Conservation (phyloP, 2,329 filamentous ascomycete genomes). For the Pezicula rhizophila region DNA sequence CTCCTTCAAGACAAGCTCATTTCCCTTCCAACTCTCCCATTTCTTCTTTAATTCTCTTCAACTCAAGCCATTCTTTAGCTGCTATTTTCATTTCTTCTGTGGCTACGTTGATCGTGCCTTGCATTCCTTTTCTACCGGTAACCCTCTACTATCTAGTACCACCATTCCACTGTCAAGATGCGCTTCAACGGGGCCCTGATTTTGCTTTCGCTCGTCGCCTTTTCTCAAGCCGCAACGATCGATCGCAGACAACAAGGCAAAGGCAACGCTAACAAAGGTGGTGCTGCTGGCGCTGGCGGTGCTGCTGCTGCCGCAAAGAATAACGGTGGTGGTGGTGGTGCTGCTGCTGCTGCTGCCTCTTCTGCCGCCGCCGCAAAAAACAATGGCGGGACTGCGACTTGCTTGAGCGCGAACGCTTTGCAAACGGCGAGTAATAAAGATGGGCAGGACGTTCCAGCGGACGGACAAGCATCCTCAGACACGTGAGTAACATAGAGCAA, state of each 20-base stretch:
- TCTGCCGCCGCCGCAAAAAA: constrained; percentile 15
- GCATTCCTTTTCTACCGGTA: no score
- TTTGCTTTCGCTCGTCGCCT: no score
- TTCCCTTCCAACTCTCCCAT: not conserved
- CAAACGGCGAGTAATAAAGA: constrained; percentile 27
- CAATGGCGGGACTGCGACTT: constrained; percentile 25
- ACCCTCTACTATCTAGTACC: no score
- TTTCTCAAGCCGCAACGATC: no score
- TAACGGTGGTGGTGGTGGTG: no score
- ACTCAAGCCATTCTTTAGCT: not conserved
- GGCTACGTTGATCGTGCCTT: not conserved
- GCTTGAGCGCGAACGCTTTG: constrained; percentile 29
- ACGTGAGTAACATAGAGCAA: constrained; percentile 21
- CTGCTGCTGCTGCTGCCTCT: constrained; percentile 16
- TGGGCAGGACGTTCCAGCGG: constrained; percentile 36
- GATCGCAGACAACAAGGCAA: no score
- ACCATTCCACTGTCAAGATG: no score
- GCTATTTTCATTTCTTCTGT: not conserved
- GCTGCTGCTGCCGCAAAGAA: no score
- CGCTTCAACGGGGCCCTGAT: no score
- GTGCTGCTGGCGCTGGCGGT: no score
- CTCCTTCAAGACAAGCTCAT: not conserved
- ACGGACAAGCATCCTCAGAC: constrained; percentile 18
- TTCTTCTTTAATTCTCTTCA: not conserved
- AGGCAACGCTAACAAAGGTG: no score